Evolutionary conservation across 371 early-diverging fungal genomes (phyloP).

Genomic region (Phascolomyces articulosus): DNA sequence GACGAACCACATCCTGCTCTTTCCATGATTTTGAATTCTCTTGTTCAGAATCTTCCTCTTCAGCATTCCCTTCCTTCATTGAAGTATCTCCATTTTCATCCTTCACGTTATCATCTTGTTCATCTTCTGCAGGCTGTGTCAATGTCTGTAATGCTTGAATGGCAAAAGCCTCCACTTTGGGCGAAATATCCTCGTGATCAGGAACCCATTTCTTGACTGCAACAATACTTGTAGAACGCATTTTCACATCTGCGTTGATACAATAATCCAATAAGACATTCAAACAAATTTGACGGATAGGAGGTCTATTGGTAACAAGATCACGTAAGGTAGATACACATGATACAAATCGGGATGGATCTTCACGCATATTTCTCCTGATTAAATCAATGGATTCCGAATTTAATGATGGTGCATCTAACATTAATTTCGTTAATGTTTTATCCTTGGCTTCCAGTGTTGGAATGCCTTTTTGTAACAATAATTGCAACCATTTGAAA

Average conservation of each 20-base stretch:
- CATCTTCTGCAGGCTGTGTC: not conserved
- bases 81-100: conserved; percentile 12
- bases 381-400: conserved; percentile 28
- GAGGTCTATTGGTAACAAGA: conserved; percentile 31
- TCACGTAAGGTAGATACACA: conserved; percentile 44
- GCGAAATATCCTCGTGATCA: conserved; percentile 50
- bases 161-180: conserved; percentile 56
- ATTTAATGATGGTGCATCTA: conserved; percentile 48
- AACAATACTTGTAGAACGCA: conserved; percentile 58
- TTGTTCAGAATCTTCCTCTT: conserved; percentile 11
- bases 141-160: conserved; percentile 43
- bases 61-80: conserved; percentile 12
- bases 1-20: conserved; percentile 41
- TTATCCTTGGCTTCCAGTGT: conserved; percentile 38
- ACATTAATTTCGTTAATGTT: conserved; percentile 35
- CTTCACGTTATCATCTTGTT: not conserved
- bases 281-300: conserved; percentile 32
- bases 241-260: conserved; percentile 38
- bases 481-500: conserved; percentile 36
- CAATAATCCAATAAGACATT: conserved; percentile 42
- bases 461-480: conserved; percentile 34
- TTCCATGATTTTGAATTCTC: conserved; percentile 23
- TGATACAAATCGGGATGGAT: conserved; percentile 44
- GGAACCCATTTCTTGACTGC: conserved; percentile 67
- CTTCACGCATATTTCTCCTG: conserved; percentile 28